These are phyloP conservation scores for Sugiyamaella paludigena DNA, from an alignment of 1,139 yeast genomes.

Conservation along the genomic window DNA sequence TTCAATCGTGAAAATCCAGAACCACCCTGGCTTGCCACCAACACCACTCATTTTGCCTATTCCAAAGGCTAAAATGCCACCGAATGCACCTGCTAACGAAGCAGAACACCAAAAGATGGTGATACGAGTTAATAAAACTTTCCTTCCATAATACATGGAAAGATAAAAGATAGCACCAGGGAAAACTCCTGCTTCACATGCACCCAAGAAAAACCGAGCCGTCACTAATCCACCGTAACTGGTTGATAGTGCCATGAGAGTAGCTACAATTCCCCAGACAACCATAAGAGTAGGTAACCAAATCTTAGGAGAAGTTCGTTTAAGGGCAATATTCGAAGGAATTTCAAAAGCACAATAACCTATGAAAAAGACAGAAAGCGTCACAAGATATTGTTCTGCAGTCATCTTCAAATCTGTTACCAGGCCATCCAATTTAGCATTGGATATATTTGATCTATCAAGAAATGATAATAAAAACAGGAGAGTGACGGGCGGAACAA, in stretches of 20 bases:
- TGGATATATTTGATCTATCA: constrained; percentile 66
- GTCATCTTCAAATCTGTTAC: constrained; percentile 49
- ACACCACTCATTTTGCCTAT: constrained; percentile 39
- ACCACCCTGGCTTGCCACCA: constrained; percentile 48
- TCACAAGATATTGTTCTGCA: constrained; percentile 51
- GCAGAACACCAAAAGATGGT: constrained; percentile 53
- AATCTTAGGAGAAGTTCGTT: constrained; percentile 29
- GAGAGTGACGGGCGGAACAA: constrained; percentile 66
- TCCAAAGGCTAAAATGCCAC: constrained; percentile 38
- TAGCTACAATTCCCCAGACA: constrained; percentile 54
- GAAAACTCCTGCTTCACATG: constrained; percentile 60
- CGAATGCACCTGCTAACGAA: constrained; percentile 38
- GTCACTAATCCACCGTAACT: constrained; percentile 54
- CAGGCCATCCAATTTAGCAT: constrained; percentile 59
- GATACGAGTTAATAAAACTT: constrained; percentile 47
- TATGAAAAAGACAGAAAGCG: constrained; percentile 55
- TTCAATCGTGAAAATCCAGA: constrained; percentile 58
- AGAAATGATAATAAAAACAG: constrained; percentile 64
- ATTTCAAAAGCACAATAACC: constrained; percentile 56
- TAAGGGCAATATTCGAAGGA: constrained; percentile 47
- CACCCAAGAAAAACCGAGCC: constrained; percentile 57
- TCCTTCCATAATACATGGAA: constrained; percentile 36
- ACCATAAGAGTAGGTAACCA: constrained; percentile 56
- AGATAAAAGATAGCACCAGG: constrained; percentile 42
- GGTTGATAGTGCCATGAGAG: constrained; percentile 57